Evolutionary conservation across 108 stramenopile species (phyloP).

Genomic region (Nitzschia sp.): DNA sequence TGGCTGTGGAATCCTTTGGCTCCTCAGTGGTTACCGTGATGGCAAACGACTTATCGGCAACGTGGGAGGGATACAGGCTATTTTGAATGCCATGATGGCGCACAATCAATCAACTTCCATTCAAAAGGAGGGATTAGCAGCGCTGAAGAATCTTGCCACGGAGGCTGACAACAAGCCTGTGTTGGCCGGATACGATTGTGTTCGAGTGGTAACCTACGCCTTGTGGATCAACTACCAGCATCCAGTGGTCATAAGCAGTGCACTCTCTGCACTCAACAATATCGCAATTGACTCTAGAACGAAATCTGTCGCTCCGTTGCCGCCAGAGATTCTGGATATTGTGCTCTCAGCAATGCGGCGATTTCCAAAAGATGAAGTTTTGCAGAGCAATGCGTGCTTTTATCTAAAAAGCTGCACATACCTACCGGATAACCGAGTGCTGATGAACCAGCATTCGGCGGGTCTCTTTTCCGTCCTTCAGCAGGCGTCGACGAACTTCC

Average conservation of each 20-base stretch:
- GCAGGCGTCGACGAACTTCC: slow-evolving; percentile 21
- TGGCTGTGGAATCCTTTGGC: slow-evolving; percentile 22
- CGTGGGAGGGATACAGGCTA: slow-evolving; percentile 20
- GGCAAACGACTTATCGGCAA: slow-evolving; percentile 32
- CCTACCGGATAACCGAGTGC: slow-evolving; percentile 11
- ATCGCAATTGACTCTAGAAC: slow-evolving; percentile 30
- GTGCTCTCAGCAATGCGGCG: slow-evolving; percentile 26
- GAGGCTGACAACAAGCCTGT: slow-evolving; percentile 10
- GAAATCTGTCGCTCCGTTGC: slow-evolving; percentile 19
- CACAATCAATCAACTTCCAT: slow-evolving; percentile 28
- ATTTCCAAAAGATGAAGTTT: slow-evolving; percentile 21
- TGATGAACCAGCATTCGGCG: slow-evolving; percentile 11
- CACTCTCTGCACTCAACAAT: slow-evolving; percentile 34
- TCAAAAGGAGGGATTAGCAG: slow-evolving; percentile 30
- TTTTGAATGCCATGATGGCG: slow-evolving; percentile 29
- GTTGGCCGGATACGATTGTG: slow-evolving; percentile 10
- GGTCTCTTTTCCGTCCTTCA: slow-evolving; percentile 18
- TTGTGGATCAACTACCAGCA: slow-evolving; percentile 24
- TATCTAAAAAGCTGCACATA: slow-evolving; percentile 35
- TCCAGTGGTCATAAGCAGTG: slow-evolving; percentile 25
- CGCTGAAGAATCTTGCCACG: slow-evolving; percentile 31
- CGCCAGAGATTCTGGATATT: slow-evolving; percentile 8
- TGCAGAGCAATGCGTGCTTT: slow-evolving; percentile 36
- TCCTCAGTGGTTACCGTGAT: slow-evolving; percentile 15
- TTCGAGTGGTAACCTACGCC: slow-evolving; percentile 15